Conservation (phyloP, 2,329 filamentous ascomycete genomes). For the Pseudocercospora macadamiae region DNA sequence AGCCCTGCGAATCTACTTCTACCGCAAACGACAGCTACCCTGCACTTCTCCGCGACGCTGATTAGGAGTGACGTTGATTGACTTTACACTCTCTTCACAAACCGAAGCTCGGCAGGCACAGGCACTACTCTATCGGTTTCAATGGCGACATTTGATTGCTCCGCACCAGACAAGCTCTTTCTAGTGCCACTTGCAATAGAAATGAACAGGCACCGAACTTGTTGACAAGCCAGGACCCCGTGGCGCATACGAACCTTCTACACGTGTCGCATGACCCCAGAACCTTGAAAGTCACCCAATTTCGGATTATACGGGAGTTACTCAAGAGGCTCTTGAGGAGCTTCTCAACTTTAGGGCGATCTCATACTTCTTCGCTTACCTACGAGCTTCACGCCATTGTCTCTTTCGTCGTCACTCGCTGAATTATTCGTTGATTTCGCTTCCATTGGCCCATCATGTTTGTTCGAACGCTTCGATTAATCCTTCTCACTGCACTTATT, state of each 20-base stretch:
- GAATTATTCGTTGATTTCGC: neutral
- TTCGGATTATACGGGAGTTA: neutral
- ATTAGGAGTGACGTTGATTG: neutral
- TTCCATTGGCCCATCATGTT: neutral
- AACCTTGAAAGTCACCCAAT: neutral
- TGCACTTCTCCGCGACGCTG: neutral
- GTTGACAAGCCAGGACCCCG: neutral
- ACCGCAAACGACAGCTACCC: neutral
- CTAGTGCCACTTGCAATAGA: neutral
- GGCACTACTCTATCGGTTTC: neutral
- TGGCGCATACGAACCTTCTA: neutral
- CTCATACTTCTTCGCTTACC: neutral
- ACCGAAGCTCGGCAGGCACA: neutral
- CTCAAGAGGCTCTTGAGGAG: neutral
- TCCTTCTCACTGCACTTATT: constrained; percentile 8
- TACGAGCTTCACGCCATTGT: neutral
- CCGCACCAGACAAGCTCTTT: neutral
- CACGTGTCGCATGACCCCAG: neutral
- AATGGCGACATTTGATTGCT: neutral
- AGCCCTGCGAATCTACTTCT: neutral
- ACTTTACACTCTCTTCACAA: neutral
- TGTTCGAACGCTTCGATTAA: neutral
- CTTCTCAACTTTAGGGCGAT: neutral
- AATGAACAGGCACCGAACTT: neutral
- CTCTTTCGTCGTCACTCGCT: neutral